phyloP scores from a whole-genome alignment of 768 basidiomycete genomes.

The Collybia mongolica region DNA sequence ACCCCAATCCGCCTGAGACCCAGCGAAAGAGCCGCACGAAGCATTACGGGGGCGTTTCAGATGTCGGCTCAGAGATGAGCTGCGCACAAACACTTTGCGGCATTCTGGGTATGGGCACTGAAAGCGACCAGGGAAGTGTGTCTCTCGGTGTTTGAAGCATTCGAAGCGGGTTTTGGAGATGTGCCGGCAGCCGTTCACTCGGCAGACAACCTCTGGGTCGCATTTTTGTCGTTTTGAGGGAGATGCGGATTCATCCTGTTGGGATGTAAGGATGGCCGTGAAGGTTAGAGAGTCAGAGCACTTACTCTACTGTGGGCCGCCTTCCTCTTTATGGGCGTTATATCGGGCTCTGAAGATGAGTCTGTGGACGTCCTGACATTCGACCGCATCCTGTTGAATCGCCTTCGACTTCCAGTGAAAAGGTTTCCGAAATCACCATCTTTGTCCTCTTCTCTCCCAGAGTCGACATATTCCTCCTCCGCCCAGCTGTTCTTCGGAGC shows the following conservation, averaged over 20 bases:
- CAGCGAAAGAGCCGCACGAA: conserved; percentile 11
- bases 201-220: conserved; percentile 15
- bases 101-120: conserved; percentile 17
- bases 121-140: conserved; percentile 20
- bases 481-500: no score
- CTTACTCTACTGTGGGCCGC: neutral
- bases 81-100: conserved; percentile 16
- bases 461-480: conserved; percentile 2
- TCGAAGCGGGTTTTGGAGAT: conserved; percentile 18
- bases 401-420: neutral
- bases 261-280: neutral
- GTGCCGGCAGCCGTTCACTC: conserved; percentile 18
- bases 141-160: conserved; percentile 21
- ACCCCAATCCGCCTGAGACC: conserved; percentile 13
- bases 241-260: neutral
- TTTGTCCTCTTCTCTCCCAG: conserved; percentile 4
- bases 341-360: neutral
- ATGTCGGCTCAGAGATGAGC: conserved; percentile 19
- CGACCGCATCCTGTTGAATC: neutral
- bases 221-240: conserved; percentile 11
- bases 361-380: neutral
- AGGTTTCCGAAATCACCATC: conserved; percentile 10
- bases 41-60: conserved; percentile 13
- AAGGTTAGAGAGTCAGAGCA: neutral
- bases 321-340: conserved; percentile 7